phyloP scores from a whole-genome alignment of 805 yeast genomes.

The Ogataea degrootiae region DNA sequence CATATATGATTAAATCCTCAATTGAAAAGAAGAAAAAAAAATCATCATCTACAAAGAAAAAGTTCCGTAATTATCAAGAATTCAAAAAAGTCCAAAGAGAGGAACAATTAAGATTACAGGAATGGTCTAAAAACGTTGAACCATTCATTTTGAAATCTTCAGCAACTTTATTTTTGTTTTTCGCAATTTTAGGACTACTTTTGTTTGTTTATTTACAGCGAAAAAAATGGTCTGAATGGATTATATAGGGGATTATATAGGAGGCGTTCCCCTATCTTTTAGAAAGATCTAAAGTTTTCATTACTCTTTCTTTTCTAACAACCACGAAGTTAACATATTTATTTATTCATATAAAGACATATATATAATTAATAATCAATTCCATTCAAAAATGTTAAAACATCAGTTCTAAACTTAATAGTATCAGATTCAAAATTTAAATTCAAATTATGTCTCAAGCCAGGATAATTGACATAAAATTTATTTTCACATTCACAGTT shows the following conservation, averaged over 20 bases:
- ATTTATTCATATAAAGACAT: too few species aligned
- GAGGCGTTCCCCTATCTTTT: background rate
- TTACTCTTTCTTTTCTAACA: too few species aligned
- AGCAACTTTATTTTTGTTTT: slow-evolving; percentile 11
- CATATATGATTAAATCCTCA: background rate
- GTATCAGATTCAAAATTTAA: too few species aligned
- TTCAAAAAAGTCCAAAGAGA: slow-evolving; percentile 6
- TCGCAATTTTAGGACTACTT: slow-evolving; percentile 24
- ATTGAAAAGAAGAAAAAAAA: slow-evolving; percentile 3
- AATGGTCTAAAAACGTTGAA: background rate
- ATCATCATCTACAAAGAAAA: slow-evolving; percentile 2
- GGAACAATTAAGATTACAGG: background rate
- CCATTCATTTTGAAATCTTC: slow-evolving; percentile 8
- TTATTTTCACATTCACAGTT: too few species aligned
- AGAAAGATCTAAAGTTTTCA: background rate
- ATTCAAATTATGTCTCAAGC: too few species aligned
- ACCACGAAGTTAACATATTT: too few species aligned
- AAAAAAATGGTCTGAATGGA: slow-evolving; percentile 26
- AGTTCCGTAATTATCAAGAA: slow-evolving; percentile 9
- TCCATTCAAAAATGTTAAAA: too few species aligned
- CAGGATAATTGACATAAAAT: too few species aligned
- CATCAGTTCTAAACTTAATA: too few species aligned
- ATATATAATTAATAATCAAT: too few species aligned
- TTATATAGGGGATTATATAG: slow-evolving; percentile 1
- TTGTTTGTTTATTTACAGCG: slow-evolving; percentile 27